Evolutionary conservation across 1,284 basidiomycete genomes (phyloP).

Genomic region (Fomes fomentarius): DNA sequence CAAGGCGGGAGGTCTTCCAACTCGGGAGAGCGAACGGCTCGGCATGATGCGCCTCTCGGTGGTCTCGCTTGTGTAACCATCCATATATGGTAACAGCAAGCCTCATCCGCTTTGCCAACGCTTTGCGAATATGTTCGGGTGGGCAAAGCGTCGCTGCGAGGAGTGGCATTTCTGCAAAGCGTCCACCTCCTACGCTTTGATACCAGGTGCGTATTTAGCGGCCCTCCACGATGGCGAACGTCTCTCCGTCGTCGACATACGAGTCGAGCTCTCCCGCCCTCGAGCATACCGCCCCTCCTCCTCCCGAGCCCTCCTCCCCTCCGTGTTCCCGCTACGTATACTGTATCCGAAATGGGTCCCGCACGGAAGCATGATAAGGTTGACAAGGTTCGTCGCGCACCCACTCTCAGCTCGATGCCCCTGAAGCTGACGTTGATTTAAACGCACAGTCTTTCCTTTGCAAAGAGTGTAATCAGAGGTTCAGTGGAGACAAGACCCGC

Average conservation of each 20-base stretch:
- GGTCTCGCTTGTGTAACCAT: constrained; percentile 1
- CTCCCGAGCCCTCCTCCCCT: not conserved
- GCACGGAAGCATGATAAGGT: not conserved
- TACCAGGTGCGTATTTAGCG: not conserved
- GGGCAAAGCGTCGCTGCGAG: not conserved
- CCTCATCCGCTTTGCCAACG: not conserved
- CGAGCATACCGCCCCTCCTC: not conserved
- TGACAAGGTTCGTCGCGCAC: no score
- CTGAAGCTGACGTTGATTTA: not conserved
- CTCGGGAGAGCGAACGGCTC: not conserved
- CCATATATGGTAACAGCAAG: not conserved
- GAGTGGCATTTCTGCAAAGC: not conserved
- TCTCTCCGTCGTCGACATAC: not conserved
- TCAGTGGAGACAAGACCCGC: not conserved
- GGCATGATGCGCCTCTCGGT: constrained; percentile 1
- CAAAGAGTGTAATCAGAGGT: not conserved
- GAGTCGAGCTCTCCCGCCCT: constrained; percentile 1
- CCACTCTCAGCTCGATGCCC: not conserved
- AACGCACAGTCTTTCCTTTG: not conserved
- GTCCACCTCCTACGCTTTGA: not conserved
- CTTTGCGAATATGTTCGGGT: not conserved
- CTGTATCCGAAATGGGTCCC: not conserved
- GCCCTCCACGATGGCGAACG: not conserved
- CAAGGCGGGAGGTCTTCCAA: not conserved
- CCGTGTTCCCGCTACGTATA: not conserved